Evolutionary conservation across 2,329 filamentous ascomycete genomes (phyloP).

Genomic region (Sarocladium kiliense): DNA sequence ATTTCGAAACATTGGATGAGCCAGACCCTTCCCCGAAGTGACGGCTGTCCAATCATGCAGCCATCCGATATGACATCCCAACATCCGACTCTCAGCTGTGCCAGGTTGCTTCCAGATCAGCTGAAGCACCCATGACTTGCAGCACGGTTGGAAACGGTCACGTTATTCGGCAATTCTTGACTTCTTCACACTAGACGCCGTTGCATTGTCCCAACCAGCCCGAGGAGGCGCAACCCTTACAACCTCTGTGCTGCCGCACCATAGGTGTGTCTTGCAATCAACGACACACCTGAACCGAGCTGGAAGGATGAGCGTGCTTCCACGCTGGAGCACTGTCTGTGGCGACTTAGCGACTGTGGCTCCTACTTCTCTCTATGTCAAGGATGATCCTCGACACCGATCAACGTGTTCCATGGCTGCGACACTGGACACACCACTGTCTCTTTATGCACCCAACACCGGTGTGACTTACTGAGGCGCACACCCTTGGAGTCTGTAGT

Average conservation of each 20-base stretch:
- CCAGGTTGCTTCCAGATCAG: not conserved
- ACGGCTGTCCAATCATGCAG: constrained; percentile 5
- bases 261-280: too few relatives aligned
- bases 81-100: not conserved
- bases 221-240: not conserved
- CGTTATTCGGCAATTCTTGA: not conserved
- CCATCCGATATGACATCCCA: not conserved
- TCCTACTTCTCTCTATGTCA: not conserved
- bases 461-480: not conserved
- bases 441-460: not conserved
- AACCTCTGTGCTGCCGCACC: too few relatives aligned
- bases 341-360: not conserved
- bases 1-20: not conserved
- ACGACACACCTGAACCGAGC: too few relatives aligned
- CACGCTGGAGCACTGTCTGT: not conserved
- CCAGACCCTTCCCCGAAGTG: not conserved
- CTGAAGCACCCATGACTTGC: not conserved
- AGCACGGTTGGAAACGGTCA: constrained; percentile 1
- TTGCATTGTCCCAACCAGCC: not conserved
- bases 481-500: not conserved
- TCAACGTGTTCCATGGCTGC: not conserved
- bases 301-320: not conserved
- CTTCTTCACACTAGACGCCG: constrained; percentile 3
- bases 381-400: not conserved
- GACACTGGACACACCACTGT: not conserved